A percentile compares a stretch with the other conserved stretches of the same genome.
Evolutionary conservation across 2,329 filamentous ascomycete genomes (phyloP).

Genomic region (Scedosporium aurantiacum): DNA sequence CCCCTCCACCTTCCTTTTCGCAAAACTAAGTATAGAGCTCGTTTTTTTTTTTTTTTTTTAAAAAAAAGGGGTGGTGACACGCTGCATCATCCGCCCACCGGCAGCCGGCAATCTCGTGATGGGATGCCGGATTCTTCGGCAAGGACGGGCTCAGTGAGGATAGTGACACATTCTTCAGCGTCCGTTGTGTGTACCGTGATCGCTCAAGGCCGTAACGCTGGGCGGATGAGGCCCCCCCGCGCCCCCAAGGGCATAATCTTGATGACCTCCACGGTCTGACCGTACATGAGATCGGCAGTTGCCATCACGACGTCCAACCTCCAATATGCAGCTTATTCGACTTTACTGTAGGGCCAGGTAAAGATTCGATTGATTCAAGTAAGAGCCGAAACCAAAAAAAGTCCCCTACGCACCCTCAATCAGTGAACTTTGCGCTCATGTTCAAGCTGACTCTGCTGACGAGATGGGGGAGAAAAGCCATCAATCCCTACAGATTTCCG

Average conservation of each 20-base stretch:
- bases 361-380: too few relatives aligned
- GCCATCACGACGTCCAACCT: background rate
- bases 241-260: background rate
- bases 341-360: background rate
- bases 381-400: background rate
- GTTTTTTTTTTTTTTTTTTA: too few relatives aligned
- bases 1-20: background rate
- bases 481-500: too few relatives aligned
- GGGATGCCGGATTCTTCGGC: background rate
- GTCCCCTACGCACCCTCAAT: too few relatives aligned
- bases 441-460: too few relatives aligned
- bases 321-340: background rate
- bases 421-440: too few relatives aligned
- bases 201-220: background rate
- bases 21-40: background rate
- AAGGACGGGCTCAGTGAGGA: background rate
- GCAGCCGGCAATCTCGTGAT: background rate
- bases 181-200: too few relatives aligned
- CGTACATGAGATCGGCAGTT: background rate
- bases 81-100: background rate
- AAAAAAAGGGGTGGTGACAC: too few relatives aligned
- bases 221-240: too few relatives aligned
- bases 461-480: too few relatives aligned
- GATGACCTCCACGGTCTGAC: background rate
- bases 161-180: background rate